phyloP scores from a whole-genome alignment of 352 stramenopile species.

The Globisporangium parvum region DNA sequence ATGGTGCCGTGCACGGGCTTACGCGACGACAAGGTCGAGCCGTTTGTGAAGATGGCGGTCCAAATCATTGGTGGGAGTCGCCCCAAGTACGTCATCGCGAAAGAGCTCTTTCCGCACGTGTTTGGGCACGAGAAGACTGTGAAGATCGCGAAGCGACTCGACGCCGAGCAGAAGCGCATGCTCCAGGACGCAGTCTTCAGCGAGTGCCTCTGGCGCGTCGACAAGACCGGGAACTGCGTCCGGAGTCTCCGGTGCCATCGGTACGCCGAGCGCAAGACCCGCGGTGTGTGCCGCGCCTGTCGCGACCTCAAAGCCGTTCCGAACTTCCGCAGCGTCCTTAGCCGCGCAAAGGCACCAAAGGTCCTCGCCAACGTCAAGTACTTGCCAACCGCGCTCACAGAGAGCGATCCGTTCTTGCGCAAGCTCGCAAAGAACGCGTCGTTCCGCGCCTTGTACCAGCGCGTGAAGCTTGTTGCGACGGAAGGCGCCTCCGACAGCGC shows the following conservation, averaged over 20 bases:
- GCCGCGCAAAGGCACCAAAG: constrained; percentile 58
- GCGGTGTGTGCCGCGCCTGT: constrained; percentile 59
- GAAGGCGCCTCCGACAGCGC: constrained; percentile 10
- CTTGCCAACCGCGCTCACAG: constrained; percentile 64
- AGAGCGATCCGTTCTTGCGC: constrained; percentile 71
- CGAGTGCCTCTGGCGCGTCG: constrained; percentile 75
- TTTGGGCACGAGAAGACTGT: constrained; percentile 54
- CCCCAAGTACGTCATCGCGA: constrained; percentile 75
- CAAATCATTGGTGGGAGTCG: constrained; percentile 72
- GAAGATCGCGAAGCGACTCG: constrained; percentile 58
- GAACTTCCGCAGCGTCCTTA: constrained; percentile 76
- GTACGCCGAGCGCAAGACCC: constrained; percentile 24
- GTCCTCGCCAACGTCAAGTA: constrained; percentile 81
- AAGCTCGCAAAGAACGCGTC: constrained; percentile 77
- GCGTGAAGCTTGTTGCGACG: constrained; percentile 26
- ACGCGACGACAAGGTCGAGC: constrained; percentile 52
- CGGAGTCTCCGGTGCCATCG: constrained; percentile 66
- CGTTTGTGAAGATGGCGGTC: constrained; percentile 55
- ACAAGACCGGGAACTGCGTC: constrained; percentile 66
- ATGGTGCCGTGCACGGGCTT: constrained; percentile 50
- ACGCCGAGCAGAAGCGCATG: constrained; percentile 39
- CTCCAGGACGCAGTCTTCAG: constrained; percentile 71
- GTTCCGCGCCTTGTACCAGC: constrained; percentile 59
- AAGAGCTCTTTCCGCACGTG: constrained; percentile 59
- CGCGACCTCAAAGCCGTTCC: constrained; percentile 54